Conservation (phyloP, 2,329 filamentous ascomycete species). For the Pseudocercospora pini-densiflorae region DNA sequence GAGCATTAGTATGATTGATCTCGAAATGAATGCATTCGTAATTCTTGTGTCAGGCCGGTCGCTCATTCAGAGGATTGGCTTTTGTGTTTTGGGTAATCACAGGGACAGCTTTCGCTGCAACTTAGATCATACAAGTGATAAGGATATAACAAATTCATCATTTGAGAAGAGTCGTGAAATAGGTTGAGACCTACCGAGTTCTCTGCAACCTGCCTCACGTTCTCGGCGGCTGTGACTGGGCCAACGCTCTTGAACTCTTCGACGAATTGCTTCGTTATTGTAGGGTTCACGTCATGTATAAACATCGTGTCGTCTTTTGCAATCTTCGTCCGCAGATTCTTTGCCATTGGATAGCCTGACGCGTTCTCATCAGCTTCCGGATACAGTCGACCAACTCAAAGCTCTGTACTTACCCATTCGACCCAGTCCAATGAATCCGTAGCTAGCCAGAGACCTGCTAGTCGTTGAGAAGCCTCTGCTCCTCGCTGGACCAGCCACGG, state of each 20-base stretch:
- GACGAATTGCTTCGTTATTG: slow-evolving; percentile 60
- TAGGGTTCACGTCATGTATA: slow-evolving; percentile 68
- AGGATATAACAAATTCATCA: slow-evolving; percentile 33
- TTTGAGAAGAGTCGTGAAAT: slow-evolving; percentile 1
- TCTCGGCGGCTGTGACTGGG: slow-evolving; percentile 59
- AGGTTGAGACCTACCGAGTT: slow-evolving; percentile 61
- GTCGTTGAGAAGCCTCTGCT: slow-evolving; percentile 52
- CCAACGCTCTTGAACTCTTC: slow-evolving; percentile 51
- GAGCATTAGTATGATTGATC: neutral
- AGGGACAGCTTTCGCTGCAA: slow-evolving; percentile 62
- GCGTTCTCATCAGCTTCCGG: slow-evolving; percentile 20
- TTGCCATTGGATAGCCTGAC: slow-evolving; percentile 73
- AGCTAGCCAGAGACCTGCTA: slow-evolving; percentile 47
- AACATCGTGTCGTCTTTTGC: slow-evolving; percentile 65
- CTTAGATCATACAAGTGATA: slow-evolving; percentile 73
- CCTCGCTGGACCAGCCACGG: slow-evolving; percentile 28
- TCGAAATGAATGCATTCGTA: neutral
- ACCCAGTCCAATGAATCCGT: slow-evolving; percentile 57
- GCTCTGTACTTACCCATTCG: slow-evolving; percentile 50
- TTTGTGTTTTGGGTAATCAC: slow-evolving; percentile 66
- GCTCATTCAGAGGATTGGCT: slow-evolving; percentile 74
- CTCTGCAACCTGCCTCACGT: slow-evolving; percentile 66
- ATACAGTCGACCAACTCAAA: neutral
- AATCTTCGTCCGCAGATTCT: slow-evolving; percentile 70
- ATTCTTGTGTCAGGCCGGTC: neutral